Evolutionary conservation across 495 filamentous ascomycete species (phyloP).

Genomic region (Penicillium longicatenatum): DNA sequence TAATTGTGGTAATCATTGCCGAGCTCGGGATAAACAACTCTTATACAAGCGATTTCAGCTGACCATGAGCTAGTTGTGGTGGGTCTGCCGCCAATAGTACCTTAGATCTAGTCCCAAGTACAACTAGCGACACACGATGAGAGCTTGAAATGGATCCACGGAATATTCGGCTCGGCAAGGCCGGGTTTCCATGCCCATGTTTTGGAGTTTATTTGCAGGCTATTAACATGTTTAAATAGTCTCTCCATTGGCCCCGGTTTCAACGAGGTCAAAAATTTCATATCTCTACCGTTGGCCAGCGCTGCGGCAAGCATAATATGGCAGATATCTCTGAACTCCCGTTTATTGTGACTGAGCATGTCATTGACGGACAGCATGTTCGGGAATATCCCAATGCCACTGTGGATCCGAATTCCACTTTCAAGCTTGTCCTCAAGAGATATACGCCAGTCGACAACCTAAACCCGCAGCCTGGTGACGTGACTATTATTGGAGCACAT

Average conservation of each 20-base stretch:
- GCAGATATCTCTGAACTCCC: conserved; percentile 19
- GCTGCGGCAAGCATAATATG: neutral
- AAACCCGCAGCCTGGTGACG: conserved; percentile 64
- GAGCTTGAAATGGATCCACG: neutral
- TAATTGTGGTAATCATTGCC: too few relatives aligned
- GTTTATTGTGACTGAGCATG: conserved; percentile 62
- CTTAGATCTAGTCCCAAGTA: neutral
- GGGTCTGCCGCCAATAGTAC: neutral
- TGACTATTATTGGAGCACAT: conserved; percentile 82
- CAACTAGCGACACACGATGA: neutral
- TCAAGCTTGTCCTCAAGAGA: conserved; percentile 77
- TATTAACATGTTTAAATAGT: neutral
- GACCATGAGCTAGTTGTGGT: neutral
- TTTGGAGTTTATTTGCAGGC: neutral
- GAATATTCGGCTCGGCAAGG: neutral
- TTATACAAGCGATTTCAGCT: neutral
- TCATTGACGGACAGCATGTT: conserved; percentile 65
- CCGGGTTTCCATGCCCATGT: neutral
- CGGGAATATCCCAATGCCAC: conserved; percentile 70
- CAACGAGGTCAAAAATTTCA: neutral
- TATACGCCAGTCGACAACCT: conserved; percentile 73
- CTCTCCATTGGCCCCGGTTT: neutral
- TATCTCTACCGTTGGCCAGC: neutral
- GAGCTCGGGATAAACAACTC: too few relatives aligned
- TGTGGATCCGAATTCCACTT: conserved; percentile 59